These are phyloP conservation scores for Chrysoporthe deuterocubensis DNA, from an alignment of 2,329 filamentous ascomycete genomes.

Conservation along the genomic window DNA sequence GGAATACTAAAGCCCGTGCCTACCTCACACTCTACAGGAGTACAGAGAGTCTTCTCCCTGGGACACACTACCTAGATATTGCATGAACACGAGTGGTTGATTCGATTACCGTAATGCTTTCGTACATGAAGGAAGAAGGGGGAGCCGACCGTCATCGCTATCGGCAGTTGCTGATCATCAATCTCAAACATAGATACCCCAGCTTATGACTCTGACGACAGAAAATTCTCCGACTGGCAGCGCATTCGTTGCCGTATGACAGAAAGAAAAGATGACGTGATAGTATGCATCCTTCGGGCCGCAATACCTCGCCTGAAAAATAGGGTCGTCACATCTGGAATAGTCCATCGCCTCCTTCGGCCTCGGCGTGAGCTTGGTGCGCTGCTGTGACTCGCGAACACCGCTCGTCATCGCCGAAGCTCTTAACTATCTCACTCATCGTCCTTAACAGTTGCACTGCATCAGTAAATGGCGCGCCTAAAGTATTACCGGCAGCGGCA, in stretches of 20 bases:
- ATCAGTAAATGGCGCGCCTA: not conserved
- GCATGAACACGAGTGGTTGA: not conserved
- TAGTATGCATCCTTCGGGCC: constrained; percentile 26
- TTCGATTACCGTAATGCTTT: not conserved
- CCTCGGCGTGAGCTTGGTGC: constrained; percentile 4
- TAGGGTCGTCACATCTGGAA: not conserved
- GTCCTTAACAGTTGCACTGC: not conserved
- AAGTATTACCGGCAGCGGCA: not conserved
- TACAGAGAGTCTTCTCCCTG: not conserved
- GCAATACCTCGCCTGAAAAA: not conserved
- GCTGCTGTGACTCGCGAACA: not conserved
- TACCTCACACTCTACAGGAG: not conserved
- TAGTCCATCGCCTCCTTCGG: constrained; percentile 1
- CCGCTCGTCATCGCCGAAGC: not conserved
- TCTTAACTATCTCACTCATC: not conserved
- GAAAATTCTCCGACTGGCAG: not conserved
- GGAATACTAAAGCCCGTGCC: not conserved
- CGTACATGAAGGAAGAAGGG: not conserved
- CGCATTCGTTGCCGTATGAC: constrained; percentile 4
- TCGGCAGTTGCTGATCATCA: not conserved
- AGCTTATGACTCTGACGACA: not conserved
- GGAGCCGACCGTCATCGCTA: not conserved
- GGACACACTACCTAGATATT: no score
- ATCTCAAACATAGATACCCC: not conserved
- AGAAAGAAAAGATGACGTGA: constrained; percentile 4